A percentile compares a stretch with the other conserved stretches of the same genome.
phyloP scores from a whole-genome alignment of 441 rosid species.

The Erysimum cheiri region DNA sequence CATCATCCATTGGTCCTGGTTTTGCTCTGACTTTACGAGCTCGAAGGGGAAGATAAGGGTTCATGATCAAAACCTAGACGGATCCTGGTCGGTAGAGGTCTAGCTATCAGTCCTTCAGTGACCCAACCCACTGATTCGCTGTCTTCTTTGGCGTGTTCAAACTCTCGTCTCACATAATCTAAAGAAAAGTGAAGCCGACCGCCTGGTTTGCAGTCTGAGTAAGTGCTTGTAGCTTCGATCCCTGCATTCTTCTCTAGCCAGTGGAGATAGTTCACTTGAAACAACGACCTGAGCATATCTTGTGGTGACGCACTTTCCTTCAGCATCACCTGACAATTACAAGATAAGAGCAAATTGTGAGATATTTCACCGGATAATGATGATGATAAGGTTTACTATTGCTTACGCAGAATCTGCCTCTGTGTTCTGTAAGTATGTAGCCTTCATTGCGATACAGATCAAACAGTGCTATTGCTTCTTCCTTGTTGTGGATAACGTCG shows the following conservation, averaged over 20 bases:
- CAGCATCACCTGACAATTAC: constrained; percentile 73
- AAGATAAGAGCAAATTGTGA: constrained; percentile 13
- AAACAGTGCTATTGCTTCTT: constrained; percentile 75
- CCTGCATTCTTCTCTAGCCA: constrained; percentile 98
- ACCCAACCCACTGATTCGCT: constrained; percentile 79
- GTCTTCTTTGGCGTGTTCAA: constrained; percentile 76
- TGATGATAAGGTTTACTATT: not conserved
- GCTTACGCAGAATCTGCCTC: constrained; percentile 77
- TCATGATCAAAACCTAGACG: constrained; percentile 45
- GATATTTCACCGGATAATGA: not conserved
- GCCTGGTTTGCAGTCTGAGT: constrained; percentile 69
- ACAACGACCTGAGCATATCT: constrained; percentile 93
- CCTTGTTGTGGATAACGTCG: constrained; percentile 69
- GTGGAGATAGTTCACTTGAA: constrained; percentile 87
- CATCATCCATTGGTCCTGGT: constrained; percentile 22
- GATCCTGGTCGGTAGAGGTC: constrained; percentile 78
- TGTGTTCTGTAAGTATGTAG: constrained; percentile 79
- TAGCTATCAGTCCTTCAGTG: constrained; percentile 85
- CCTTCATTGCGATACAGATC: constrained; percentile 73
- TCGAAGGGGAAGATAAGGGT: constrained; percentile 32
- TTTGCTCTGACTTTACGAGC: constrained; percentile 27
- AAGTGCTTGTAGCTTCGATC: constrained; percentile 58
- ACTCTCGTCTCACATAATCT: constrained; percentile 85
- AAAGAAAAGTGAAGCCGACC: constrained; percentile 82
- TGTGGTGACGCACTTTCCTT: constrained; percentile 76